Evolutionary conservation across 2,329 filamentous ascomycete species (phyloP), one percentile per base, ranked within the genome.

Genomic region (Hymenoscyphus fraxineus): DNA sequence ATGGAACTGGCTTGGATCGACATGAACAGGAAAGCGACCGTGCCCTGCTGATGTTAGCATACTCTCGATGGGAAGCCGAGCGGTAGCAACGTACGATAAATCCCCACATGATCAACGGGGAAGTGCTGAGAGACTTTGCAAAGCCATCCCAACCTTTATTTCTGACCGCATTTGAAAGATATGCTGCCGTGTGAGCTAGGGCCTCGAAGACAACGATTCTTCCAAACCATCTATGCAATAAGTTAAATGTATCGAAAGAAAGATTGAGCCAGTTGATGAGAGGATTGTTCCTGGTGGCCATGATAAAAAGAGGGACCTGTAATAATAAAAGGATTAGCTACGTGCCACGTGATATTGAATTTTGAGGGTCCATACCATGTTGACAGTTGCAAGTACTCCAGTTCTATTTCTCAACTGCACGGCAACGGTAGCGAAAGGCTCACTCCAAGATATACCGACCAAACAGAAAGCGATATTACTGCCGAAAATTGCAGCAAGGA

Each of bases 201-300:
- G 87, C 82, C 75, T 94, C 89, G 15, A 91, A 77, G 19, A 89
- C 82, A 32, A 90, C 88, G 65, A 93, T 91, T 47, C 90, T 86
- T 70, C 90, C 90, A 67, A 92, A 84, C 90, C 90, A 93, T 67
- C 91, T 85, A 77, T 94, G 90, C 64, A 93, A 81, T 66, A 94
- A 78, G 78, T 93, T 94, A 81, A 91, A 93, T 0, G 89, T 92
- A 76, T 94, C 90, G 76, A 93, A 94, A 3, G 88, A 91, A 68
- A 93, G 87, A 66, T 87, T 86, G 61, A 91, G 81, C 69, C 90
- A 80, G 66, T 81, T 81, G 73, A 93, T 92, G 68, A 94, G 80
- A 27, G 89, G 89, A 77, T 93, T 93, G 79, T 93, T 93, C 71
- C 90, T 83, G 54, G 88, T 87, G 58, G 89, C 88, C 75, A 93